Base-by-base conservation (phyloP, 2,329 filamentous ascomycete genomes). In the Hypoxylon sp. region DNA sequence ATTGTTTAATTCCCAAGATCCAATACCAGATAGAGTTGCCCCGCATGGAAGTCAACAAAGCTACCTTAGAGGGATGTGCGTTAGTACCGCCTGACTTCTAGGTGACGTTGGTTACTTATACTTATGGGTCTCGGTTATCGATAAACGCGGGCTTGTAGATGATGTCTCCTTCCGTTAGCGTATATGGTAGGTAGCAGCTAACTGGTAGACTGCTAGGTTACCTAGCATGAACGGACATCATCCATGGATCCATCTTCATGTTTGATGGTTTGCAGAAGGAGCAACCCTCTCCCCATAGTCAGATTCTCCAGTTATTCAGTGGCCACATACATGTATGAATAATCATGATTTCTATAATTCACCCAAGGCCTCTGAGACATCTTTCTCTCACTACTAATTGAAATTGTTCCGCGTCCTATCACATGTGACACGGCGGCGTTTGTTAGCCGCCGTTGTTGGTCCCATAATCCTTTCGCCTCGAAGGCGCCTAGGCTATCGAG, bases 21-120 rank as follows among this genome's bases (percentile, higher is more conserved):
- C 32, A 61, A 55, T 41, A 9, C 23, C 30, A 30, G 59, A 63
- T 49, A 65, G 38, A 69, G 45, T 69, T 69, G 66, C 66, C 66
- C 66, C 66, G 66, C 66, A 66, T 30, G 28, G 28, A 56, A 62
- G 66, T 66, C 63, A 66, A 69, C 59, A 66, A 60, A 63, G 59
- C 64, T 63, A 52, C 60, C 55, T 58, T 58, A 43, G 45, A 53
- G 34, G 53, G 34, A 62, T 32, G 48, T 46, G 60, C 56, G 65
- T 43, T 63, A 64, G 56, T 28, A 55, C 55, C 49, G 55, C 58
- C 63, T 58, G 53, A 59, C 59, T 58, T 43, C 28, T 52, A 60
- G 46, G 65, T 68, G 57, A 65, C 61, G 65, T 68, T 68, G 32
- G 58, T 58, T 58, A 65, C 36, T 50, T 56, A 62, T 63, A 59